Evolutionary conservation across 768 basidiomycete species (phyloP).

Genomic region (Lactarius hatsudake): DNA sequence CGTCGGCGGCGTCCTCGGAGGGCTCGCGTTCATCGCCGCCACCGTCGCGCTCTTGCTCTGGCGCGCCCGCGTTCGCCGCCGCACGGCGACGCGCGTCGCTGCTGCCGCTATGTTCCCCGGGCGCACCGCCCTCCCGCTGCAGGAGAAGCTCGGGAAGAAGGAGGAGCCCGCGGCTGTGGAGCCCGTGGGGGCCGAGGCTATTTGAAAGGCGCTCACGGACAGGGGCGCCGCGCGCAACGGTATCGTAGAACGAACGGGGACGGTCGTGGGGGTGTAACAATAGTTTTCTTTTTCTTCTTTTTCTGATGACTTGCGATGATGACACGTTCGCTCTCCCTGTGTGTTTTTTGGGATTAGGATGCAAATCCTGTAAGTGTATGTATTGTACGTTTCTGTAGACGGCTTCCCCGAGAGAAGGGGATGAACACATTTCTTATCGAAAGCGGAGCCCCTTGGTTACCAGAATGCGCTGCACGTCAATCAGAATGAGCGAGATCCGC

Average conservation of each 20-base stretch:
- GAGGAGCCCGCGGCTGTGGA: background rate
- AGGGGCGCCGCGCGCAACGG: background rate
- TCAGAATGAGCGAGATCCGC: background rate
- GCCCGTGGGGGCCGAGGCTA: background rate
- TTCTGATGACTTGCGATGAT: background rate
- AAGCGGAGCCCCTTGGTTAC: background rate
- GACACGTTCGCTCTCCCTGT: background rate
- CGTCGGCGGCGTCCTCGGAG: slow-evolving; percentile 7
- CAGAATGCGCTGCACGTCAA: background rate
- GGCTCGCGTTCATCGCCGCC: background rate
- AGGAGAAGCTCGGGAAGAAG: slow-evolving; percentile 11
- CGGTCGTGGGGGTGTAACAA: too few relatives aligned
- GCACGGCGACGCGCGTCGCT: slow-evolving; percentile 6
- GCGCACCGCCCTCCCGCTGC: background rate
- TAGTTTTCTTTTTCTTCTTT: too few relatives aligned
- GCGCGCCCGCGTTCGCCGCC: slow-evolving; percentile 16
- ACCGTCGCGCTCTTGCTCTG: background rate
- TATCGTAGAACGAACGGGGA: background rate
- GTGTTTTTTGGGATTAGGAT: background rate
- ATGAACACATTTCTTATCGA: background rate
- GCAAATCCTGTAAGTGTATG: background rate
- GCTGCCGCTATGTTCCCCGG: slow-evolving; percentile 5
- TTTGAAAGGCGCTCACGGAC: background rate
- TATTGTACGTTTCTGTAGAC: background rate
- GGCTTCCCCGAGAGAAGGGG: background rate